Conservation (phyloP, 306 rosid species). For the Albizia julibrissin region DNA sequence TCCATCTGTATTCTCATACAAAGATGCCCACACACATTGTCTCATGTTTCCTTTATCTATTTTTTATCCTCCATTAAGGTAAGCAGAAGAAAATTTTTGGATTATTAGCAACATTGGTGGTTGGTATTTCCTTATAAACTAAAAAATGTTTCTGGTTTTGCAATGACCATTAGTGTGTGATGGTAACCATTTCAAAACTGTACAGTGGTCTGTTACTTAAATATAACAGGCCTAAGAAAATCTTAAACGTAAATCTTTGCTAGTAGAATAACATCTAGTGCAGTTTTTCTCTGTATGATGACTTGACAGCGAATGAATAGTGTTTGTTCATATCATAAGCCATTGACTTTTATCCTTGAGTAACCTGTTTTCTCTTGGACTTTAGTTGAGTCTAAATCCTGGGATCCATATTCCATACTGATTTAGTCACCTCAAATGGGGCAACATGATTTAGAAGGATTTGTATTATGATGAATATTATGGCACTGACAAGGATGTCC, state of each 20-base stretch:
- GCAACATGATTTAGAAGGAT: background rate
- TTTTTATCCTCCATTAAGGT: background rate
- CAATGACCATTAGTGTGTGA: background rate
- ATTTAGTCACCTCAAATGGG: background rate
- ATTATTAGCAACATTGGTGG: background rate
- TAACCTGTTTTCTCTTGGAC: conserved; percentile 3
- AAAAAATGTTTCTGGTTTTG: background rate
- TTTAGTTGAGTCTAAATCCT: background rate
- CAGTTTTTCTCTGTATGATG: background rate
- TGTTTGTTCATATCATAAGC: background rate
- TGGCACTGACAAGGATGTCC: conserved; percentile 1
- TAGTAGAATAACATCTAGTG: background rate
- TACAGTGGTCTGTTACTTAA: background rate
- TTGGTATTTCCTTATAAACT: background rate
- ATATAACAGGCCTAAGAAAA: background rate
- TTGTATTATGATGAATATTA: background rate
- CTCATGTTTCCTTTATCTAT: background rate
- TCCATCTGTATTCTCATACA: background rate
- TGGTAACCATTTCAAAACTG: background rate
- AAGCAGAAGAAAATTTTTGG: conserved; percentile 1
- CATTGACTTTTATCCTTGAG: background rate
- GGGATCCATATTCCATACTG: background rate
- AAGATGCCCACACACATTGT: background rate
- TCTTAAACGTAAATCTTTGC: background rate
- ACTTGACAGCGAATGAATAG: conserved; percentile 1